phyloP scores from a whole-genome alignment of 768 basidiomycete species.

The Tylopilus sp. region DNA sequence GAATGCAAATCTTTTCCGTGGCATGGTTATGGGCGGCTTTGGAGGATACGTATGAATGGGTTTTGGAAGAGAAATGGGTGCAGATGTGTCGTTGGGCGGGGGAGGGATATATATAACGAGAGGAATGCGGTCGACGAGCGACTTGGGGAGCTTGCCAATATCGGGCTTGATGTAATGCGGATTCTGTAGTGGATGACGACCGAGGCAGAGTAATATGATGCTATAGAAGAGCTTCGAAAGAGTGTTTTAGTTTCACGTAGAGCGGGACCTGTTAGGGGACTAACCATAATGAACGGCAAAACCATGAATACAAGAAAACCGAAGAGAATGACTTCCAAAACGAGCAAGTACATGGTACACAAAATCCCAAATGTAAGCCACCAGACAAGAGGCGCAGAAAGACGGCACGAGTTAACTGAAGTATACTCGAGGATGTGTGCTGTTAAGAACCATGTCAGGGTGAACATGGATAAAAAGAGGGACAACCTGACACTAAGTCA shows the following conservation, averaged over 20 bases:
- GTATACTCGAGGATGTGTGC: constrained; percentile 80
- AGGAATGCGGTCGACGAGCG: constrained; percentile 75
- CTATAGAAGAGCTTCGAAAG: constrained; percentile 67
- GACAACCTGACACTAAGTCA: constrained; percentile 42
- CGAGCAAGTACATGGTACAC: constrained; percentile 75
- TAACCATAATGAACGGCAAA: constrained; percentile 74
- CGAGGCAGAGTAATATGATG: constrained; percentile 72
- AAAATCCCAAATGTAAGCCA: constrained; percentile 82
- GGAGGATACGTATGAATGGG: constrained; percentile 64
- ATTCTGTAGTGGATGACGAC: constrained; percentile 75
- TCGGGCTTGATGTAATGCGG: constrained; percentile 74
- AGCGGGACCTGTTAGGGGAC: constrained; percentile 24
- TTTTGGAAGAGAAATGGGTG: constrained; percentile 42
- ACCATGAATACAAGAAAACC: constrained; percentile 76
- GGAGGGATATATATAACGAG: constrained; percentile 84
- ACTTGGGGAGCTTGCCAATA: constrained; percentile 67
- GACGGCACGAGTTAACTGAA: constrained; percentile 68
- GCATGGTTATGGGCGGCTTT: constrained; percentile 30
- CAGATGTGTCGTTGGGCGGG: constrained; percentile 50
- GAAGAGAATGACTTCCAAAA: constrained; percentile 67
- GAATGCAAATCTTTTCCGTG: constrained; percentile 53
- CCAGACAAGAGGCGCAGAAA: constrained; percentile 77
- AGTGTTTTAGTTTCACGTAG: constrained; percentile 5
- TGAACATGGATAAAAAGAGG: constrained; percentile 62
- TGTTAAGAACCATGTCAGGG: constrained; percentile 79